A percentile compares a stretch with the other conserved stretches of the same genome.
These are phyloP conservation scores for Wallacemonas sp. DNA, from an alignment of 208 protist genomes.

Conservation along the genomic window DNA sequence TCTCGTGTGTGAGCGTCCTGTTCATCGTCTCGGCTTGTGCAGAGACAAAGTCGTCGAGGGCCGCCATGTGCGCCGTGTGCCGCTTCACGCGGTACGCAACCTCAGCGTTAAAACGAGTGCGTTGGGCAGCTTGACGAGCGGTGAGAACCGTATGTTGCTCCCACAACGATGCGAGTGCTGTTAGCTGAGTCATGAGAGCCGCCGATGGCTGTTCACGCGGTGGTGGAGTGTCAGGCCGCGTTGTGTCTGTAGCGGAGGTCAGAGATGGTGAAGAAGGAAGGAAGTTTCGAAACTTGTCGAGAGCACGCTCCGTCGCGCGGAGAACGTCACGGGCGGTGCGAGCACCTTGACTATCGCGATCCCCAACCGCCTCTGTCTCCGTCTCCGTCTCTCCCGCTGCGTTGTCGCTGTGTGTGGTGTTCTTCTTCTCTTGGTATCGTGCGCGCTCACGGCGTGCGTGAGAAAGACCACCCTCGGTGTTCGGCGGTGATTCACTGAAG, in stretches of 20 bases:
- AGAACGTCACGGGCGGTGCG: constrained; percentile 6
- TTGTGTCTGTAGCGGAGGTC: neutral
- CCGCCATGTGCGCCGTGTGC: constrained; percentile 2
- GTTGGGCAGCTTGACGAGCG: neutral
- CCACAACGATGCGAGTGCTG: neutral
- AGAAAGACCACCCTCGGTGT: too few relatives aligned
- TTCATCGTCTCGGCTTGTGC: neutral
- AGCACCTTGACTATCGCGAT: too few relatives aligned
- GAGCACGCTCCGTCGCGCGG: neutral
- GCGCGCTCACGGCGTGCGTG: too few relatives aligned
- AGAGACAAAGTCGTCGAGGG: neutral
- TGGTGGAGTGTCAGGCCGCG: neutral
- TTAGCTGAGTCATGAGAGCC: constrained; percentile 1
- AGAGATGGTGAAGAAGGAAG: neutral
- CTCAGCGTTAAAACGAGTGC: neutral
- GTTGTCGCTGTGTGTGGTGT: too few relatives aligned
- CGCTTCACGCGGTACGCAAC: neutral
- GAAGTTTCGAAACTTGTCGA: neutral
- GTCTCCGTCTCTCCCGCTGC: too few relatives aligned
- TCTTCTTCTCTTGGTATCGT: too few relatives aligned
- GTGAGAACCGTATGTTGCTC: neutral
- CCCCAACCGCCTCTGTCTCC: too few relatives aligned
- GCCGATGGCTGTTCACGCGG: neutral
- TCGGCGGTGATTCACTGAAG: constrained; percentile 1
- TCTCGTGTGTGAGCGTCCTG: neutral